A percentile compares a stretch with the other conserved stretches of the same genome.
Conservation (phyloP, 345 rosid species). For the Excoecaria agallocha region DNA sequence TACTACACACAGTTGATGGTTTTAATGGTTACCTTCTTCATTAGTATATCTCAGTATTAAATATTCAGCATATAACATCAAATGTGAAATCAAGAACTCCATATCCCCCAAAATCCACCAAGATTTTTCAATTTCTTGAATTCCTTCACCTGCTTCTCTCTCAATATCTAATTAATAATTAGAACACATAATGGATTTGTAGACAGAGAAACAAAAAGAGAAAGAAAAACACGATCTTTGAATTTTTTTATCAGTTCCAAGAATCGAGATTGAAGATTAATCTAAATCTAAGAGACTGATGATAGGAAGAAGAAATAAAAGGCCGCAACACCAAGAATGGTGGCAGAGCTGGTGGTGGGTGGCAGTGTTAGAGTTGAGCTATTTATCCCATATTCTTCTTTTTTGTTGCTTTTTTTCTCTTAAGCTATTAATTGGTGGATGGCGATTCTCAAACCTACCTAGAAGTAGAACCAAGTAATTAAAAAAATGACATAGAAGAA, state of each 20-base stretch:
- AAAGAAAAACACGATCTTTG: too few species aligned
- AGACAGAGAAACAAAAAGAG: too few species aligned
- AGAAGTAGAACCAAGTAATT: too few species aligned
- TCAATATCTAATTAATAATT: not conserved
- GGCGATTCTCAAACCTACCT: too few species aligned
- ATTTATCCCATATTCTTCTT: not conserved
- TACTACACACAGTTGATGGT: not conserved
- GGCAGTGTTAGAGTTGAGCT: slow-evolving; percentile 16
- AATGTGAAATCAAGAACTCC: slow-evolving; percentile 12
- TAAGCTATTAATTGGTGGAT: too few species aligned
- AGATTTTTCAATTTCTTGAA: slow-evolving; percentile 13
- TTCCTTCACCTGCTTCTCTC: not conserved
- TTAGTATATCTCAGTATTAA: slow-evolving; percentile 6
- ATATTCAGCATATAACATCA: slow-evolving; percentile 9
- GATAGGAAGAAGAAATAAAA: not conserved
- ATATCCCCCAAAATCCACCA: slow-evolving; percentile 17
- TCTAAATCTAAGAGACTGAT: not conserved
- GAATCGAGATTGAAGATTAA: not conserved
- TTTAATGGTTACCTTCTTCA: slow-evolving; percentile 6
- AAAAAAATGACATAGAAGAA: too few species aligned
- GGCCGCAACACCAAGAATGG: slow-evolving; percentile 19
- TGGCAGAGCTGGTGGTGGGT: slow-evolving; percentile 19
- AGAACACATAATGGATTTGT: too few species aligned
- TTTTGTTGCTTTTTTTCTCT: not conserved
- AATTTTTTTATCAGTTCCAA: too few species aligned